A percentile compares a stretch with the other conserved stretches of the same genome.
These are phyloP conservation scores for Daldinia bambusicola DNA, from an alignment of 495 filamentous ascomycete genomes.

Conservation along the genomic window DNA sequence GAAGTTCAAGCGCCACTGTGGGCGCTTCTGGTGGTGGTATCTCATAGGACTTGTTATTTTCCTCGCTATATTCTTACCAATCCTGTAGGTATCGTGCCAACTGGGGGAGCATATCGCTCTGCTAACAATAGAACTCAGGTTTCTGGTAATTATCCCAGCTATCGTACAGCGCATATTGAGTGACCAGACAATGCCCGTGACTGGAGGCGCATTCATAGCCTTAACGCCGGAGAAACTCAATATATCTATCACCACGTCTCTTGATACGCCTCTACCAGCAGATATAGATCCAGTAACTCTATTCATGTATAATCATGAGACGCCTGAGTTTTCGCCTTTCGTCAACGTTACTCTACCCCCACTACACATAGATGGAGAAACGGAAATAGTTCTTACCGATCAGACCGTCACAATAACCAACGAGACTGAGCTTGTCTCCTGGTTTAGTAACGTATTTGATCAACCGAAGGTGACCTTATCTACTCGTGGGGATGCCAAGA, in stretches of 20 bases:
- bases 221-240: slow-evolving; percentile 50
- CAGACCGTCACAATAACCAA: slow-evolving; percentile 54
- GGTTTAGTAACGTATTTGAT: slow-evolving; percentile 54
- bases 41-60: slow-evolving; percentile 52
- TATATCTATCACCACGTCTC: slow-evolving; percentile 51
- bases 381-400: slow-evolving; percentile 48
- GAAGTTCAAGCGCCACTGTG: slow-evolving; percentile 50
- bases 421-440: slow-evolving; percentile 51
- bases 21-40: slow-evolving; percentile 59
- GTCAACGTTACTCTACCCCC: slow-evolving; percentile 49
- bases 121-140: slow-evolving; percentile 42
- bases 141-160: slow-evolving; percentile 52
- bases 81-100: slow-evolving; percentile 51
- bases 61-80: slow-evolving; percentile 56
- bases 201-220: slow-evolving; percentile 50
- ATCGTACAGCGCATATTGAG: slow-evolving; percentile 58
- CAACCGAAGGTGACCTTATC: slow-evolving; percentile 50
- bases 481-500: slow-evolving; percentile 49
- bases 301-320: slow-evolving; percentile 52
- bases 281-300: slow-evolving; percentile 51
- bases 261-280: slow-evolving; percentile 53
- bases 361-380: slow-evolving; percentile 51
- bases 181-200: slow-evolving; percentile 53
- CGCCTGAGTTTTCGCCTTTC: slow-evolving; percentile 49
- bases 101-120: background rate